These are phyloP conservation scores for Termitomyces sp. DNA, from an alignment of 768 basidiomycete species.

Conservation along the genomic window DNA sequence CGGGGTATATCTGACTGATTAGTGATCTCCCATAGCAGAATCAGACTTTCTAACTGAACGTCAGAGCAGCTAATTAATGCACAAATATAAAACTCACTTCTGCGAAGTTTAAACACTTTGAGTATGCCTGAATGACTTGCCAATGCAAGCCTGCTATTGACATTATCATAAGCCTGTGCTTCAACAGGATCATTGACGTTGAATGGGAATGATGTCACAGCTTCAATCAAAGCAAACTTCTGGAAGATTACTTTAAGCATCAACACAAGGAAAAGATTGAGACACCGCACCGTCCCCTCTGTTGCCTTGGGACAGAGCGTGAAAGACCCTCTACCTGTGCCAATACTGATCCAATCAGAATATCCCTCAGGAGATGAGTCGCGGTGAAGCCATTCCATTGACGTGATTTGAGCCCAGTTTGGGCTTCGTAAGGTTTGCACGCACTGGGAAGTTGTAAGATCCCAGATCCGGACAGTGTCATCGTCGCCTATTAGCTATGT, in stretches of 20 bases:
- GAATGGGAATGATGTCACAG: not conserved
- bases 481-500: not conserved
- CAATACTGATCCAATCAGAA: not conserved
- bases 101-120: not conserved
- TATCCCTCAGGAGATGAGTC: not conserved
- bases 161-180: not conserved
- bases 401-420: not conserved
- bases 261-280: not conserved
- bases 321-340: not conserved
- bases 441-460: not conserved
- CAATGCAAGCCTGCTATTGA: not conserved
- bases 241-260: not conserved
- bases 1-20: not conserved
- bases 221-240: not conserved
- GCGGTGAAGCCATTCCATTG: not conserved
- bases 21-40: not conserved
- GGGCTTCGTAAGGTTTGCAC: not conserved
- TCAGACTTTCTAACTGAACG: not conserved
- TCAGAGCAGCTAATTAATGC: not conserved
- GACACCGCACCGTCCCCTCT: not conserved
- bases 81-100: not conserved
- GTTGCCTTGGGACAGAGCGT: not conserved
- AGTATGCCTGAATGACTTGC: not conserved
- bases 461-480: not conserved
- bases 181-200: not conserved